Conservation (phyloP, 495 filamentous ascomycete species). For the Margaritispora aquatica region DNA sequence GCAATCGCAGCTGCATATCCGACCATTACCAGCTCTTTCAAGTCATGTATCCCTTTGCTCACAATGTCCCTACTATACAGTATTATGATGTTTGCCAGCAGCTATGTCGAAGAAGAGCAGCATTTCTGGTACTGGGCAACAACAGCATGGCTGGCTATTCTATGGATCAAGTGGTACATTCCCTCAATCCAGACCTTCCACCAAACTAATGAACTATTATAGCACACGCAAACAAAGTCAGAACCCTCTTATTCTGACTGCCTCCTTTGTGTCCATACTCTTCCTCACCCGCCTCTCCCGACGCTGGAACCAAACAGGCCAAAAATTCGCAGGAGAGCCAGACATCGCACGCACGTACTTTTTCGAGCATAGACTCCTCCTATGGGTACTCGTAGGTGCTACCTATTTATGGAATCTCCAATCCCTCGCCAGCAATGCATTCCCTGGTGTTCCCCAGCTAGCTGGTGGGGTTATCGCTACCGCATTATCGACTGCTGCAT, state of each 20-base stretch:
- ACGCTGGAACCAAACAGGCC: slow-evolving; percentile 94
- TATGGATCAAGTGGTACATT: slow-evolving; percentile 47
- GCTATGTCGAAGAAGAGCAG: slow-evolving; percentile 96
- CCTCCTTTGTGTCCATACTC: slow-evolving; percentile 26
- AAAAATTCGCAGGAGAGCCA: slow-evolving; percentile 83
- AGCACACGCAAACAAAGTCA: slow-evolving; percentile 11
- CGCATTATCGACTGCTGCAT: slow-evolving; percentile 46
- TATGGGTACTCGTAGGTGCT: slow-evolving; percentile 69
- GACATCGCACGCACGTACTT: slow-evolving; percentile 74
- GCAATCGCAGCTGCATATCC: slow-evolving; percentile 36
- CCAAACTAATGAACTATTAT: slow-evolving; percentile 8
- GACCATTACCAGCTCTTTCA: slow-evolving; percentile 5
- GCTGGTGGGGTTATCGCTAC: slow-evolving; percentile 18
- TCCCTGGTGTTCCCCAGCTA: slow-evolving; percentile 17
- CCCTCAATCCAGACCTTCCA: background rate
- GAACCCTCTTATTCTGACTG: slow-evolving; percentile 1
- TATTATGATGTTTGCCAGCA: slow-evolving; percentile 94
- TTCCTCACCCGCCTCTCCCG: slow-evolving; percentile 55
- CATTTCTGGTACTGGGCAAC: slow-evolving; percentile 96
- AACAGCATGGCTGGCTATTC: slow-evolving; percentile 65
- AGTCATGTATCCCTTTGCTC: slow-evolving; percentile 25
- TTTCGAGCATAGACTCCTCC: slow-evolving; percentile 46
- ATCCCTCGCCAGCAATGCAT: slow-evolving; percentile 13
- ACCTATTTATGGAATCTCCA: slow-evolving; percentile 51
- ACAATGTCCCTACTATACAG: slow-evolving; percentile 55